Conservation (phyloP, 2,329 filamentous ascomycete species). For the Ophiostoma australiae region DNA sequence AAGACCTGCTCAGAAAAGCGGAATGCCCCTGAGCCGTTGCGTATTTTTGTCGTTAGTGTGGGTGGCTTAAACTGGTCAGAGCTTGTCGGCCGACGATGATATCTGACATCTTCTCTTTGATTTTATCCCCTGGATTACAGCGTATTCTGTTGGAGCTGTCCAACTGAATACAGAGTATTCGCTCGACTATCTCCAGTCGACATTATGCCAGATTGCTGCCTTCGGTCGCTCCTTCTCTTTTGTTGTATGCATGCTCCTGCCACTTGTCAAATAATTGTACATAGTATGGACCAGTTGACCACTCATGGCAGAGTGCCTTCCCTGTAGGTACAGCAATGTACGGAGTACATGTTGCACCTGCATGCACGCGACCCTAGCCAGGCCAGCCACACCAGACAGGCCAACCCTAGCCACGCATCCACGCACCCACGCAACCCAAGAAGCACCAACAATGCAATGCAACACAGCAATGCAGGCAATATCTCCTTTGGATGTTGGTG, state of each 20-base stretch:
- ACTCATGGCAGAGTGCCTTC: neutral
- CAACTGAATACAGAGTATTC: too few species aligned
- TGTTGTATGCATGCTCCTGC: neutral
- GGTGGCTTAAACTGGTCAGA: constrained; percentile 3
- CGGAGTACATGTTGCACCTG: neutral
- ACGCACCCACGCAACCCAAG: constrained; percentile 9
- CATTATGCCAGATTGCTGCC: neutral
- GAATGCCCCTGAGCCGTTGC: constrained; percentile 13
- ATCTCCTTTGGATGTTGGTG: neutral
- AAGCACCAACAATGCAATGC: constrained; percentile 14
- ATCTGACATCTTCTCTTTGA: neutral
- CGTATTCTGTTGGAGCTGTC: too few species aligned
- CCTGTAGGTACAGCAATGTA: constrained; percentile 1
- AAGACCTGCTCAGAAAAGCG: constrained; percentile 7
- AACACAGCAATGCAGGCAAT: neutral
- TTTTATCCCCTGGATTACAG: neutral
- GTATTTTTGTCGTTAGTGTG: constrained; percentile 1
- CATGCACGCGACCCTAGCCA: neutral
- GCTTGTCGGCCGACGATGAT: neutral
- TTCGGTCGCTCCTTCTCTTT: neutral
- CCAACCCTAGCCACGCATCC: neutral
- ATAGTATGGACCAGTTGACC: neutral
- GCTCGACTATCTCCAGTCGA: neutral
- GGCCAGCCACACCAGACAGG: neutral
- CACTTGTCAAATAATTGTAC: neutral